These are phyloP conservation scores for Kuraishia ogatae DNA, from an alignment of 805 yeast genomes.

Conservation along the genomic window DNA sequence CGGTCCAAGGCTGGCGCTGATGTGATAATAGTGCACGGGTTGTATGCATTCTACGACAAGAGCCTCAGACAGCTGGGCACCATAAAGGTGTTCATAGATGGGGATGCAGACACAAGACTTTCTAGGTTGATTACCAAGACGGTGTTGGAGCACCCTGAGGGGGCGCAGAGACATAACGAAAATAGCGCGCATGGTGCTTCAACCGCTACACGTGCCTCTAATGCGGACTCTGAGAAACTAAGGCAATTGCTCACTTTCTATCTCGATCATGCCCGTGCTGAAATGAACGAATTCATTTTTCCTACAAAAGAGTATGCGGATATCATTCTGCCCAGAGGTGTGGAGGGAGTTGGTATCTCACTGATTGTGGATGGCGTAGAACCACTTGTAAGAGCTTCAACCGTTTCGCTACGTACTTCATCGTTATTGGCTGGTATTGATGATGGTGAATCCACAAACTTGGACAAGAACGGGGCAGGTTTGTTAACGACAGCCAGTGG, in stretches of 20 bases:
- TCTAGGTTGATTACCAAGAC: slow-evolving; percentile 62
- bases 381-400: slow-evolving; percentile 18
- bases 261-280: slow-evolving; percentile 49
- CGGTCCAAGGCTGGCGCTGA: slow-evolving; percentile 11
- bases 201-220: neutral
- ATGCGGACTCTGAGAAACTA: slow-evolving; percentile 4
- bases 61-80: slow-evolving; percentile 46
- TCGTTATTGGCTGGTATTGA: slow-evolving; percentile 2
- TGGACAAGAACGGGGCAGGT: neutral
- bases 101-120: slow-evolving; percentile 78
- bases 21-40: slow-evolving; percentile 57
- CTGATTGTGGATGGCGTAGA: slow-evolving; percentile 59
- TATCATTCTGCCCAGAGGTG: slow-evolving; percentile 64
- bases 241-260: slow-evolving; percentile 37
- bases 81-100: slow-evolving; percentile 67
- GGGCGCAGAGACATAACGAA: slow-evolving; percentile 4
- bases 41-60: slow-evolving; percentile 67
- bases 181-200: neutral
- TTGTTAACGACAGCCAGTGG: slow-evolving; percentile 6
- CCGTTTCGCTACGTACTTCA: slow-evolving; percentile 5
- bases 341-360: slow-evolving; percentile 46
- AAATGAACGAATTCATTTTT: slow-evolving; percentile 55
- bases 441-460: neutral
- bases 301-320: slow-evolving; percentile 72
- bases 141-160: slow-evolving; percentile 8